Base-by-base conservation (phyloP, 306 rosid species). In the Fragaria ananassa region DNA sequence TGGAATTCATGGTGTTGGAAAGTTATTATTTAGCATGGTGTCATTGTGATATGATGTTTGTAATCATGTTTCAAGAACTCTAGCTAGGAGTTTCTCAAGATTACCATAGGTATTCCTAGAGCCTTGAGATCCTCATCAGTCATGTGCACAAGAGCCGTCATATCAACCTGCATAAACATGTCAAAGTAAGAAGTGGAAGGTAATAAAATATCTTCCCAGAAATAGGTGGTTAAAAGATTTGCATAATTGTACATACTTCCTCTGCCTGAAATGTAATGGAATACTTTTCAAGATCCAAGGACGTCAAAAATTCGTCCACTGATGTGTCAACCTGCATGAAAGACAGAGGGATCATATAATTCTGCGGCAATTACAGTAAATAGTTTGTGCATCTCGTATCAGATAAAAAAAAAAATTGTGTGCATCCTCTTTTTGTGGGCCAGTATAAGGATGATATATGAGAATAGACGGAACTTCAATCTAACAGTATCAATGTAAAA, bases 71-170 rank as follows among this genome's bases (percentile, higher is more conserved):
- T 45, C 46, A 23, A 65, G 41, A 74, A 75, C 57, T 50, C 21
- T 49, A 78, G 44, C 15, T 35, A 10, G 75, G 68, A 76, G 63
- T 65, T 47, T 29, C 12, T 46, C 29, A 6, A 70, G 69, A 79
- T 42, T 89, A 96, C 99, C 99, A 96, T 96, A 39, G 99, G 99
- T 72, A 96, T 91, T 64, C 99, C 96, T 88, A 96, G 83, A 66
- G 86, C 99, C 91, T 96, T 96, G 81, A 96, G 93, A 83, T 96
- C 99, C n/a, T 96, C 97, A 67, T 96, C 99, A 71, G 90, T 87
- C 99, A 96, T 96, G 81, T 96, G 99, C 80, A 85, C 77, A 73
- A 96, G 98, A 64, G 98, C 99, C 47, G 98, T 79, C 99, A 96
- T 91, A 80, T 96, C 99, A 87, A 96, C 93, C 99, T 96, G 84